Evolutionary conservation across 805 yeast species (phyloP).

Genomic region (Torulaspora franciscae): DNA sequence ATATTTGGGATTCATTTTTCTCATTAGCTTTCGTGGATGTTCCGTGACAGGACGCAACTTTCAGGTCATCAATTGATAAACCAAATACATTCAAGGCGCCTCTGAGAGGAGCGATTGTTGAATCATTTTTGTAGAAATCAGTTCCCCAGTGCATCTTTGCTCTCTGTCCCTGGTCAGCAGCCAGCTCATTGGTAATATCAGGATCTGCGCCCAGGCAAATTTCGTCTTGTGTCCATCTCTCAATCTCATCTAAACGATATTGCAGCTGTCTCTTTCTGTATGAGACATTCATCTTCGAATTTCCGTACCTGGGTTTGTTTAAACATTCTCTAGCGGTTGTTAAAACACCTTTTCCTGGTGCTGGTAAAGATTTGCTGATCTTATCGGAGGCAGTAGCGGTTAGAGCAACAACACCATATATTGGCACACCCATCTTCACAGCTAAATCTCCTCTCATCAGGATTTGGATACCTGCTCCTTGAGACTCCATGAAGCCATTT

Average conservation of each 20-base stretch:
- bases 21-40: conserved; percentile 97
- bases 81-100: conserved; percentile 90
- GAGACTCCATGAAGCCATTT: conserved; percentile 89
- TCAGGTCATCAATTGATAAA: conserved; percentile 81
- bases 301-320: conserved; percentile 30
- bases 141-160: conserved; percentile 88
- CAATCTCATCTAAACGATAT: conserved; percentile 65
- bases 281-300: conserved; percentile 10
- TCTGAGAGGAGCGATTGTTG: conserved; percentile 85
- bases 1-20: conserved; percentile 84
- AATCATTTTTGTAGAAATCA: conserved; percentile 76
- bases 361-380: conserved; percentile 87
- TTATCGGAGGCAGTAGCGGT: conserved; percentile 85
- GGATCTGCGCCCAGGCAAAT: conserved; percentile 7
- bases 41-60: conserved; percentile 94
- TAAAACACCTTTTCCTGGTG: conserved; percentile 90
- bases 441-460: conserved; percentile 84
- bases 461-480: conserved; percentile 87
- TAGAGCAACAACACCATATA: conserved; percentile 77
- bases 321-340: conserved; percentile 80
- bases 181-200: conserved; percentile 63
- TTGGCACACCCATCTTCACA: conserved; percentile 85
- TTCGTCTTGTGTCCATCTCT: conserved; percentile 64
- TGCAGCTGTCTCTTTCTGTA: conserved; percentile 19
- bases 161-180: conserved; percentile 68